Evolutionary conservation across 768 basidiomycete genomes (phyloP), one percentile per base, ranked within the genome.

Genomic region (Podaxis sp.): DNA sequence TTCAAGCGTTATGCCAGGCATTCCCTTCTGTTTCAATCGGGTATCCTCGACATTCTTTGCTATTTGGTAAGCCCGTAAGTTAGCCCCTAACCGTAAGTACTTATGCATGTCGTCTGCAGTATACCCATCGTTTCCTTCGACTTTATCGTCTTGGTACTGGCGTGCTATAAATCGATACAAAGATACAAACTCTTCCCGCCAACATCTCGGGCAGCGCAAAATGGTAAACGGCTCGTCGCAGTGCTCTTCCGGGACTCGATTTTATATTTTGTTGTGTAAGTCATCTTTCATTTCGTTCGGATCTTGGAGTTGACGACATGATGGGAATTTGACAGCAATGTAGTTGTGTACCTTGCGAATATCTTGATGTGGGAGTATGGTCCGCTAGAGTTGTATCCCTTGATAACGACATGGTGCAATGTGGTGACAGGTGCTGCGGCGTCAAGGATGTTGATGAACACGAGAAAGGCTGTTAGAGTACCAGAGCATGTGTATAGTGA

Each of bases 41-140:
- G 54, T 55, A 24, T 55, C 54, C 12, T 55, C 54, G 11, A 55
- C 54, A 4, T 55, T 55, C 54, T 55, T 55, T 55, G 54, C 54
- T 24, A 55, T 55, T 22, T 55, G 54, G 54, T 55, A n/a, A 19
- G 54, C 11, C 8, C 33, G 33, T 24, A 4, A 9, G 36, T 24
- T 54, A 8, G 29, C 15, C 22, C 24, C 36, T 7, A 4, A 12
- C 54, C 24, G 9, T 22, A 12, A 2, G 38, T 37, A 7, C 11
- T 13, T 12, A 37, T 55, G 37, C 54, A 24, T 24, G 38, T 55
- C 11, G 15, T 4, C 3, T 15, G 13, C 38, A 55, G 38, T 24
- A 55, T 55, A 55, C 54, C 54, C 33, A 55, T 55, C 38, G 6
- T 55, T 41, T 55, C 38, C 22, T 55, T 55, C 13, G 54, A 55